Evolutionary conservation across 306 rosid species (phyloP).

Genomic region (Neltuma alba): DNA sequence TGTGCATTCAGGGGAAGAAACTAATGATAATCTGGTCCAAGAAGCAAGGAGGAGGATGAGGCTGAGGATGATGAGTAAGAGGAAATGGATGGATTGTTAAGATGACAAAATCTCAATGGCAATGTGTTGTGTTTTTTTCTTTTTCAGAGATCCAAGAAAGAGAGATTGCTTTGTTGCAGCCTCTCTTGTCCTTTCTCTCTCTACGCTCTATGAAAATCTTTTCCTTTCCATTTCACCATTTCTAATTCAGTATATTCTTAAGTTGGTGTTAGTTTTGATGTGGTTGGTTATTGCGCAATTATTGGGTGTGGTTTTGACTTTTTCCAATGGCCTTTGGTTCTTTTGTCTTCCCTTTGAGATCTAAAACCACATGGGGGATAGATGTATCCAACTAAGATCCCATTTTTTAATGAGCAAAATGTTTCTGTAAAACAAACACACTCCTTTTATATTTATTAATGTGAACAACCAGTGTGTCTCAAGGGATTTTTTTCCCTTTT

Average conservation of each 20-base stretch:
- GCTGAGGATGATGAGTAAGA: constrained; percentile 19
- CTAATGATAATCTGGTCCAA: constrained; percentile 5
- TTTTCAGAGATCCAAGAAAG: constrained; percentile 54
- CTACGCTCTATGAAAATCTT: constrained; percentile 18
- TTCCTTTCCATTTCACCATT: constrained; percentile 22
- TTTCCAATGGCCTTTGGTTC: constrained; percentile 45
- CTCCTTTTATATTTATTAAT: neutral
- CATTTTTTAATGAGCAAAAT: neutral
- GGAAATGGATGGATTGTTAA: neutral
- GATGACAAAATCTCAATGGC: neutral
- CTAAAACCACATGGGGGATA: constrained; percentile 12
- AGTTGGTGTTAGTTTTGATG: constrained; percentile 39
- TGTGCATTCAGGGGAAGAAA: constrained; percentile 29
- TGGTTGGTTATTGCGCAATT: constrained; percentile 62
- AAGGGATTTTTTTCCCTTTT: neutral
- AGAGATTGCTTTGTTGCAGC: constrained; percentile 51
- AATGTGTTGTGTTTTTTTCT: constrained; percentile 13
- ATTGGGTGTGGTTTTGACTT: constrained; percentile 62
- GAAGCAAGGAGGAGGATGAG: constrained; percentile 25
- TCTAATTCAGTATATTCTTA: constrained; percentile 45
- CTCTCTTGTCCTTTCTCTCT: constrained; percentile 37
- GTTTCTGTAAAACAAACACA: neutral
- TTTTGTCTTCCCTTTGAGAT: constrained; percentile 16
- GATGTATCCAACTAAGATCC: constrained; percentile 15
- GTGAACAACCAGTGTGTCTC: neutral